phyloP scores from a whole-genome alignment of 1,284 basidiomycete genomes.

The Malassezia caprae region DNA sequence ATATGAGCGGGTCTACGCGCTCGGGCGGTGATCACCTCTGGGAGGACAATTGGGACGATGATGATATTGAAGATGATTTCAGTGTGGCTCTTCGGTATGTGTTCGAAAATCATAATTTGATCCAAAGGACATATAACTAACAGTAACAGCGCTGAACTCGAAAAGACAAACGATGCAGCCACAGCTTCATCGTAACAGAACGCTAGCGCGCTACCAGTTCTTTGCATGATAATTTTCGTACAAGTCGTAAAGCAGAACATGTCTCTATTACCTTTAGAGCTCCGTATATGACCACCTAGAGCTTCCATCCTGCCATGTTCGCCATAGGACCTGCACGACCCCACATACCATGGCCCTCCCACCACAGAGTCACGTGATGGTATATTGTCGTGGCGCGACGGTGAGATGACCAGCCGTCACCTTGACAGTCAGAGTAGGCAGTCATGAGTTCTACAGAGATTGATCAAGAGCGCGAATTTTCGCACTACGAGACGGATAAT shows the following conservation, averaged over 20 bases:
- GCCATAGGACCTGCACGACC: not conserved
- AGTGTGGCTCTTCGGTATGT: conserved; percentile 80
- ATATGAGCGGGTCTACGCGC: conserved; percentile 17
- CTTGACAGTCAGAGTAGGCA: not conserved
- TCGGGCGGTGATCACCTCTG: conserved; percentile 59
- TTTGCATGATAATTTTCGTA: not conserved
- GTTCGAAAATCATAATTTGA: not conserved
- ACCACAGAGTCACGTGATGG: not conserved
- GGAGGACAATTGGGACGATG: conserved; percentile 99
- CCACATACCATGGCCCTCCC: not conserved
- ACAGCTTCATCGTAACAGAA: not conserved
- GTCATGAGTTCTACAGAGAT: not conserved
- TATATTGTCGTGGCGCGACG: not conserved
- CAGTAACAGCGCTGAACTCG: conserved; percentile 28
- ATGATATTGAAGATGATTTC: conserved; percentile 95
- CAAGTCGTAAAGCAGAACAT: too few species aligned
- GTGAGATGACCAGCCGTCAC: not conserved
- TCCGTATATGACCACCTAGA: not conserved
- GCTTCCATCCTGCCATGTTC: not conserved
- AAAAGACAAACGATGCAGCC: conserved; percentile 23
- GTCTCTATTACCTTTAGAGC: not conserved
- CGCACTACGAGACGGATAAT: conserved; percentile 2
- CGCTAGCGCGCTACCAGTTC: not conserved
- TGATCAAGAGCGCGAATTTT: conserved; percentile 6
- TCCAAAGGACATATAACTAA: not conserved